Conservation (phyloP, 805 yeast genomes). For the Alloascoidea africana region DNA sequence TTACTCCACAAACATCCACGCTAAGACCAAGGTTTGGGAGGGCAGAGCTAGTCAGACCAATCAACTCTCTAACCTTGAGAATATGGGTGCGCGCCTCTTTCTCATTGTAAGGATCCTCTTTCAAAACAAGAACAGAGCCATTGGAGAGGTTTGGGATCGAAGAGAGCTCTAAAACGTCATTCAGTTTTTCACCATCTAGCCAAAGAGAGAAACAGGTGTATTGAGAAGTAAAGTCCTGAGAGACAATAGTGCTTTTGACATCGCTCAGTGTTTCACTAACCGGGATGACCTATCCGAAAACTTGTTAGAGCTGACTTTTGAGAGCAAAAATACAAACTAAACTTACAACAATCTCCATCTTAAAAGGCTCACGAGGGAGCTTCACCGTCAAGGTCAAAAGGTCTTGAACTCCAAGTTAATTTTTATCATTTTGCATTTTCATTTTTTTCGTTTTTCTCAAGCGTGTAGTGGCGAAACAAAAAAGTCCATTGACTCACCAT, state of each 20-base stretch:
- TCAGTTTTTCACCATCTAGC: conserved; percentile 20
- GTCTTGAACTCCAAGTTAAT: too few relatives aligned
- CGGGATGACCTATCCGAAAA: conserved; percentile 8
- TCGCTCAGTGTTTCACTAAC: conserved; percentile 36
- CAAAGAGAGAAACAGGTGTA: conserved; percentile 43
- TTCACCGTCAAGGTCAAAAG: conserved; percentile 10
- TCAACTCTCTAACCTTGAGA: conserved; percentile 44
- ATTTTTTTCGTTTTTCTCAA: too few relatives aligned
- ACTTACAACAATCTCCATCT: conserved; percentile 11
- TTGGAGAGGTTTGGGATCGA: conserved; percentile 18
- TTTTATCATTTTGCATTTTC: too few relatives aligned
- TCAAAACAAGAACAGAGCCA: conserved; percentile 27
- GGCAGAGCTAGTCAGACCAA: conserved; percentile 26
- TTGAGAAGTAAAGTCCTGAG: conserved; percentile 40
- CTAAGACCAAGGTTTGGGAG: conserved; percentile 6
- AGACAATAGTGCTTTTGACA: conserved; percentile 39
- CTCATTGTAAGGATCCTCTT: conserved; percentile 44
- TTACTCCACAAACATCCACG: conserved; percentile 19
- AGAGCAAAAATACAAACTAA: not conserved
- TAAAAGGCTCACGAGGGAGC: conserved; percentile 10
- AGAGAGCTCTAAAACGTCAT: conserved; percentile 16
- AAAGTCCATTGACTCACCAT: too few relatives aligned
- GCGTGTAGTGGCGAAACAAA: too few relatives aligned
- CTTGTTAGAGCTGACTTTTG: not conserved
- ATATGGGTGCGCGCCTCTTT: conserved; percentile 48